Base-by-base conservation (phyloP, 495 filamentous ascomycete species). In the Chaetomidium leptoderma region DNA sequence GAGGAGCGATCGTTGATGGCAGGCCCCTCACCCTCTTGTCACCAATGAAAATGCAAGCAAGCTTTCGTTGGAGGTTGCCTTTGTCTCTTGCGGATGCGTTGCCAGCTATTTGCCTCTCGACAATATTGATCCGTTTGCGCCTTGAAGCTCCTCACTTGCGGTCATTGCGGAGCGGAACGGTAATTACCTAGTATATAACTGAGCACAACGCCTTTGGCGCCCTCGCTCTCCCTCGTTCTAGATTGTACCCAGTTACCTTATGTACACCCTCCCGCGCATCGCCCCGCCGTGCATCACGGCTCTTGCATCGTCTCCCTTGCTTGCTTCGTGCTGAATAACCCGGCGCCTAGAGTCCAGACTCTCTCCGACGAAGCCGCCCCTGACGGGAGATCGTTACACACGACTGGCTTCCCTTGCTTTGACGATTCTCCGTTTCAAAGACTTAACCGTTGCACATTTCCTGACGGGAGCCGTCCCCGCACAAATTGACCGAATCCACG, bases 381-480 rank as follows among this genome's bases (percentile, higher is more conserved):
- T 55, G 44, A 59, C 48, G 51, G 53, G 43, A 45, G 51, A 56
- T 55, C 42, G 55, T 57, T 48, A 33, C 44, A 35, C 27, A 23
- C 52, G 16, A 58, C 24, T 42, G 16, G 43, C 39, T 19, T 53
- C 32, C 53, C 17, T 17, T 19, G 19, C 17, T 59, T 53, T 51
- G 53, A 46, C 32, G 52, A 8, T 32, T 48, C n/a, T n/a, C 44
- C 49, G 66, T 66, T 66, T 64, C 63, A 66, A 63, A 55, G 48
- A 6, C 37, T 52, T n/a, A n/a, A n/a, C n/a, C n/a, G n/a, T n/a
- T n/a, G n/a, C n/a, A n/a, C n/a, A n/a, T n/a, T n/a, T n/a, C n/a
- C n/a, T n/a, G n/a, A n/a, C n/a, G n/a, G n/a, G n/a, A n/a, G n/a
- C n/a, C n/a, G n/a, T n/a, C n/a, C n/a, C n/a, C n/a, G n/a, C n/a